These are phyloP conservation scores for Zalaria sp. DNA, from an alignment of 2,329 filamentous ascomycete species.

Conservation along the genomic window DNA sequence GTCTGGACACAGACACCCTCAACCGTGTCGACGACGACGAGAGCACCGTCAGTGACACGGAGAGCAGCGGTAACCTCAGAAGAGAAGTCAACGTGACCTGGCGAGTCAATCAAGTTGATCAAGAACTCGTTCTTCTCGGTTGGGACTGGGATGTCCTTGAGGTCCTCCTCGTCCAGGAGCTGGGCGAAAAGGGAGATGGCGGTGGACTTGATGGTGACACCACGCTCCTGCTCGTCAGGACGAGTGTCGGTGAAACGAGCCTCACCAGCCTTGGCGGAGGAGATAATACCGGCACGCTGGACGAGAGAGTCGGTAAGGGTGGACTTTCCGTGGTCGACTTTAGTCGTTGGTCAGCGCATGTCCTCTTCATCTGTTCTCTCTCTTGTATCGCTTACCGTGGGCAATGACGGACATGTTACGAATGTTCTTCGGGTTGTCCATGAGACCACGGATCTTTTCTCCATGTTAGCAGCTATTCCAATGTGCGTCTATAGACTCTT, in stretches of 20 bases:
- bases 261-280: slow-evolving; percentile 91
- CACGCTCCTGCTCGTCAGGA: slow-evolving; percentile 96
- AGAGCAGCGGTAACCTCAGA: slow-evolving; percentile 98
- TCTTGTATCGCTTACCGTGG: slow-evolving; percentile 48
- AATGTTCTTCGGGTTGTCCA: slow-evolving; percentile 66
- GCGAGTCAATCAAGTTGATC: slow-evolving; percentile 99
- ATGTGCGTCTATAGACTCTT: background rate
- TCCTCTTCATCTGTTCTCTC: background rate
- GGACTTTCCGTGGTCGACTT: slow-evolving; percentile 98
- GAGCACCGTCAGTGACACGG: slow-evolving; percentile 98
- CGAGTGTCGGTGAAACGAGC: slow-evolving; percentile 93
- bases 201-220: slow-evolving; percentile 99
- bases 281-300: slow-evolving; percentile 99
- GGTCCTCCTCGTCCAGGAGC: slow-evolving; percentile 66
- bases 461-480: slow-evolving; percentile 1
- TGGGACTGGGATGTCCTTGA: slow-evolving; percentile 89
- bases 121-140: slow-evolving; percentile 91
- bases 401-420: slow-evolving; percentile 99
- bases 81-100: slow-evolving; percentile 99
- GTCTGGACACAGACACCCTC: slow-evolving; percentile 99
- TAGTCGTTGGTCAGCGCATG: slow-evolving; percentile 2
- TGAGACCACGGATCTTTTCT: slow-evolving; percentile 54
- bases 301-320: slow-evolving; percentile 98
- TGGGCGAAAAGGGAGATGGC: slow-evolving; percentile 95
- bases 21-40: slow-evolving; percentile 98